A percentile compares a stretch with the other conserved stretches of the same genome.
Evolutionary conservation across 2,329 filamentous ascomycete genomes (phyloP).

Genomic region (Fusarium fracticaudum): DNA sequence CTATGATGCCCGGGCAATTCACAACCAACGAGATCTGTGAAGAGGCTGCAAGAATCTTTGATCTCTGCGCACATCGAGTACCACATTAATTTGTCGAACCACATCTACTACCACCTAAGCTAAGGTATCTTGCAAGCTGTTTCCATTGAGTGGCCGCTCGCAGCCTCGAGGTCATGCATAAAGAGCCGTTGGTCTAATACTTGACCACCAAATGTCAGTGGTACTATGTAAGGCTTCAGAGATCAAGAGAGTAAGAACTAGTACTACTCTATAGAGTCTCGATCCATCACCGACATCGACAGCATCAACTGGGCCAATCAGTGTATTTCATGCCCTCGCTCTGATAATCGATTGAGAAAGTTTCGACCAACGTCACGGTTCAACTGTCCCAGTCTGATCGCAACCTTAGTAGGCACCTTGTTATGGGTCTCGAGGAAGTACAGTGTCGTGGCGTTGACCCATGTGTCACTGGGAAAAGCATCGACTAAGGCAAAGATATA

Average conservation of each 20-base stretch:
- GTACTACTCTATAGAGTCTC: neutral
- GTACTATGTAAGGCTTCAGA: neutral
- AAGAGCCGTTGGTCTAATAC: neutral
- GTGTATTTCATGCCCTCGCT: neutral
- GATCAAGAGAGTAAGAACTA: neutral
- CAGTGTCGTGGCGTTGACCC: neutral
- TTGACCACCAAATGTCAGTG: neutral
- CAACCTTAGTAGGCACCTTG: neutral
- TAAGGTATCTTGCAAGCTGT: neutral
- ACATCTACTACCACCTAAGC: neutral
- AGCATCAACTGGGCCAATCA: neutral
- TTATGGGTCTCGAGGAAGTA: neutral
- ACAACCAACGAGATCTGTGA: neutral
- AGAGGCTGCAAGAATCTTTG: neutral
- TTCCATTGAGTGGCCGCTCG: neutral
- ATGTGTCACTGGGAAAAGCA: neutral
- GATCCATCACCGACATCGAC: neutral
- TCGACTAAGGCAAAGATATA: neutral
- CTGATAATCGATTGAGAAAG: neutral
- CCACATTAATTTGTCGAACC: neutral
- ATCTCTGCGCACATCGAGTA: neutral
- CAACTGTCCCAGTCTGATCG: neutral
- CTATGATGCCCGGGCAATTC: neutral
- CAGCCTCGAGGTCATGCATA: neutral
- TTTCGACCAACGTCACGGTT: neutral